A percentile compares a stretch with the other conserved stretches of the same genome.
Evolutionary conservation across 495 filamentous ascomycete species (phyloP).

Genomic region (Margaritispora aquatica): DNA sequence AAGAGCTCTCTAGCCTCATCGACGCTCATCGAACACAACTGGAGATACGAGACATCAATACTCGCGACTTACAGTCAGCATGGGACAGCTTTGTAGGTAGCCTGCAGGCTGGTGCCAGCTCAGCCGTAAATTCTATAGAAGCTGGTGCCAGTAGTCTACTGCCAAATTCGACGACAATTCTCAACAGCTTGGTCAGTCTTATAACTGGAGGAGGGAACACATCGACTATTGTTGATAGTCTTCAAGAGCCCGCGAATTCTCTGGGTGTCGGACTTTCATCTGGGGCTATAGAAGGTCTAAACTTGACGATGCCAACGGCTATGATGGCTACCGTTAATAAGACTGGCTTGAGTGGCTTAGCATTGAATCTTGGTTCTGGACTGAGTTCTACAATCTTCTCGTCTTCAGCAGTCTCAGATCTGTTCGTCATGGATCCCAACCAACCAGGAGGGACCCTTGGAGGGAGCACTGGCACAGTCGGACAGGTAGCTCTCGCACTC

Average conservation of each 20-base stretch:
- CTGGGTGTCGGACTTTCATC: background rate
- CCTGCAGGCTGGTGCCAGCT: background rate
- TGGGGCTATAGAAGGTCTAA: background rate
- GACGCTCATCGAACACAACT: background rate
- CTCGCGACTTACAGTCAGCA: background rate
- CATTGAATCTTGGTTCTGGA: constrained; percentile 3
- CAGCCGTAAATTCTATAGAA: background rate
- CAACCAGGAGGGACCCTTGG: background rate
- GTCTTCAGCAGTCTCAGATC: constrained; percentile 3
- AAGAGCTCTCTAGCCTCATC: background rate
- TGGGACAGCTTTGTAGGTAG: background rate
- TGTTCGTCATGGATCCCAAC: background rate
- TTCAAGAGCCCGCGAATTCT: background rate
- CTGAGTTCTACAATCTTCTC: constrained; percentile 2
- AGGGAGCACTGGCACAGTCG: background rate
- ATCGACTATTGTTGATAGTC: background rate
- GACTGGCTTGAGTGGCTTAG: constrained; percentile 4
- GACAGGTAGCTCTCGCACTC: background rate
- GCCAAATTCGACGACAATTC: background rate
- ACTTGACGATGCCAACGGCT: background rate
- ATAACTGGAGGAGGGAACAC: background rate
- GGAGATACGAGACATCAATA: background rate
- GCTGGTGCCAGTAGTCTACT: background rate
- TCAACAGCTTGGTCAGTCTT: background rate
- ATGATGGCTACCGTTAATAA: background rate